Evolutionary conservation across 495 filamentous ascomycete genomes (phyloP), one percentile per base, ranked within the genome.

Genomic region (Tuber melanosporum): DNA sequence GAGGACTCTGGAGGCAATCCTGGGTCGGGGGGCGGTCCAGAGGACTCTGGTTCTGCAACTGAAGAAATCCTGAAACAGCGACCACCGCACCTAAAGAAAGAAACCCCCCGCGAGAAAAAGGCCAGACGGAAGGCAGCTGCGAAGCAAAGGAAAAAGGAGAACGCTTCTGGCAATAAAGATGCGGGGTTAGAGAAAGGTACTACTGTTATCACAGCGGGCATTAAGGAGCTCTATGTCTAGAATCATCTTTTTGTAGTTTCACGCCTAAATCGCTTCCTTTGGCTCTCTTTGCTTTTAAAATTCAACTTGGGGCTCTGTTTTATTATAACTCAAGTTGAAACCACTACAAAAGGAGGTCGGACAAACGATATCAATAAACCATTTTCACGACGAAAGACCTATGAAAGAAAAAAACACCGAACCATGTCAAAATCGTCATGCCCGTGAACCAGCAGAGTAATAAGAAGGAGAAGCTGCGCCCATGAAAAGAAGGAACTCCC

Each of bases 91-190:
- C 78, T 71, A 73, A 84, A 79, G 77, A 77, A 77, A 12, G 76
- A 83, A 26, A 83, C 75, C 43, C 82, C 84, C 7, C 84, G 85
- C 32, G 80, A 87, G 46, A 86, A 85, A 78, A 88, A 88, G 77
- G 73, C 77, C 22, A 85, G 84, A 1, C 86, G 86, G 79, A 88
- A 88, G 78, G 84, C 83, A 26, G 86, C 85, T 20, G 82, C 84
- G 42, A 88, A 85, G 78, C 83, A 86, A 79, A 84, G 85, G 42
- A 84, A 84, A 32, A 82, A 82, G 57, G 79, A 76, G 43, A 76
- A 73, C 43, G 70, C 46, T 71, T 14, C 42, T 42, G 8, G 71
- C 45, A 78, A 73, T 41, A 81, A 75, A 22, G 69, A 71, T 10
- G 74, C 70, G 73, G 79, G 62, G 71, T 36, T 41, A 12, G 76